Evolutionary conservation across 805 yeast species (phyloP), one percentile per base, ranked within the genome.

Genomic region (Vanderwaltozyma tropicalis): DNA sequence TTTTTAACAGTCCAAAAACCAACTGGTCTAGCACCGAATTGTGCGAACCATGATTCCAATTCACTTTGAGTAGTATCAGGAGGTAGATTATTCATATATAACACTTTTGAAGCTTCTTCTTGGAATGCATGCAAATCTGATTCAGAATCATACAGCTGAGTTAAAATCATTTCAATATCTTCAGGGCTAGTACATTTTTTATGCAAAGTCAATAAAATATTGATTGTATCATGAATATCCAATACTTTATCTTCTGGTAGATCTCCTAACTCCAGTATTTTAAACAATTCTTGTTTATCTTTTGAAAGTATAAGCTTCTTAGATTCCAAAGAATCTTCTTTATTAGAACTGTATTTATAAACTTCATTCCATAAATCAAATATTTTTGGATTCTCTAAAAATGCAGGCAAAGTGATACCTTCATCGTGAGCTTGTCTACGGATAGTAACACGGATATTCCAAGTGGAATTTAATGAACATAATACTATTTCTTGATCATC

Each of bases 21-120:
- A 35, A 83, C 71, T 2, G 95, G 94, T 35, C 88, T 69, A 2
- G 85, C 81, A 3, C 94, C 94, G 55, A 73, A 80, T 54, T 83
- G 92, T 4, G 86, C 76, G 56, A 86, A 87, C 95, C 96, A 88
- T 24, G 80, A 69, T 63, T 87, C 96, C 34, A 87, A 66, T 60
- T 88, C 96, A 36, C 86, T 71, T 59, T 88, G 96, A 1, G 95
- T 88, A 5, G 89, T 83, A 50, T 87, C 96, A 19, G 67, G 67
- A 2, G 95, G 88, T 45, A 88, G 63, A 57, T 85, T 86, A n/a
- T 81, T 69, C 59, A 87, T 64, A 56, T 77, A 84, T 37, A 87
- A 57, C n/a, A 85, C 83, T 50, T 77, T 78, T 3, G 94, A 82
- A 40, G 79, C 68, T 56, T 86, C 95, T 13, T 69, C 62, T 28